Conservation (phyloP, 805 yeast species). For the Ogataea methanolica region DNA sequence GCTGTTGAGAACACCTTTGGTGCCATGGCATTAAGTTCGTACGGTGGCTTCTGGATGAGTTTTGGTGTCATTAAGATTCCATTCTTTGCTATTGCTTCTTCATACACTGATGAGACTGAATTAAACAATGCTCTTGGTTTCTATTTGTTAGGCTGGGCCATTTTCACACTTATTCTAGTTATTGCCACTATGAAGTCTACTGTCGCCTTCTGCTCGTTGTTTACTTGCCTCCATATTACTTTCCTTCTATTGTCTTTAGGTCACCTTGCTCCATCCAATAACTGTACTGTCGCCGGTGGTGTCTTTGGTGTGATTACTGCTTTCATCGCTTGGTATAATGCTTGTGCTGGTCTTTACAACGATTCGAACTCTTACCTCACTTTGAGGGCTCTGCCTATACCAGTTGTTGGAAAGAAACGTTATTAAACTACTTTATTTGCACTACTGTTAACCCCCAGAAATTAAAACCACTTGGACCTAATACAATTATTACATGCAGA, state of each 20-base stretch:
- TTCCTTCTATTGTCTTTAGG: slow-evolving; percentile 50
- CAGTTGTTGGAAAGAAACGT: slow-evolving; percentile 20
- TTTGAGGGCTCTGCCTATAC: slow-evolving; percentile 28
- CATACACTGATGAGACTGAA: slow-evolving; percentile 40
- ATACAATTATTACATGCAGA: too few species aligned
- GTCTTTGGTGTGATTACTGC: slow-evolving; percentile 59
- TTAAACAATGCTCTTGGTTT: slow-evolving; percentile 52
- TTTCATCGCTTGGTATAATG: slow-evolving; percentile 64
- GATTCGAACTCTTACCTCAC: slow-evolving; percentile 58
- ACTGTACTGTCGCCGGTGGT: slow-evolving; percentile 53
- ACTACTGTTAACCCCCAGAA: too few species aligned
- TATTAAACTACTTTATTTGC: not conserved
- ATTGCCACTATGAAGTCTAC: slow-evolving; percentile 56
- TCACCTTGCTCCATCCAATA: slow-evolving; percentile 39
- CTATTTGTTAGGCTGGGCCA: slow-evolving; percentile 57
- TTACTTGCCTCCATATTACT: slow-evolving; percentile 49
- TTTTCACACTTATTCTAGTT: slow-evolving; percentile 56
- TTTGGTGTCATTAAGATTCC: slow-evolving; percentile 62
- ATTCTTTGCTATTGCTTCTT: slow-evolving; percentile 52
- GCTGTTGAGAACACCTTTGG: slow-evolving; percentile 76
- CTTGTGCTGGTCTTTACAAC: slow-evolving; percentile 65
- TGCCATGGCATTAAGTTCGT: slow-evolving; percentile 55
- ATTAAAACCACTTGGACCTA: too few species aligned
- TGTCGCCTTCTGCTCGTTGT: slow-evolving; percentile 46
- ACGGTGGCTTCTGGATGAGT: slow-evolving; percentile 76